Percentiles rank a stretch among this genome's conserved stretches.
phyloP scores from a whole-genome alignment of 2,329 filamentous ascomycete genomes.

The Ophiocordyceps unilateralis region DNA sequence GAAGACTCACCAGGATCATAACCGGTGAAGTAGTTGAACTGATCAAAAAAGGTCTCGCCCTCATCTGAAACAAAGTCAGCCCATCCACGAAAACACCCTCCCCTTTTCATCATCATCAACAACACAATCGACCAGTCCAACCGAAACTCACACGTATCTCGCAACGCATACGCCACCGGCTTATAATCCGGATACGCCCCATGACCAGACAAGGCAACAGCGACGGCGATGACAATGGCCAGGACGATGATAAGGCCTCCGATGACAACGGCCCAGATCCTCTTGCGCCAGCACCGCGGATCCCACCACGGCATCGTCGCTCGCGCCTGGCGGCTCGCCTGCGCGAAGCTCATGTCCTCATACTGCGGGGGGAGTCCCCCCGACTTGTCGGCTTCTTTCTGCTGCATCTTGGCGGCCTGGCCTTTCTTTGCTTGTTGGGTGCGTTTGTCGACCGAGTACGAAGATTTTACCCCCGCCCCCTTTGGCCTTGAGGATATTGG shows the following conservation, averaged over 20 bases:
- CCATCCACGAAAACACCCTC: background rate
- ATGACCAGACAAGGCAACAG: slow-evolving; percentile 20
- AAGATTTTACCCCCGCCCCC: no score
- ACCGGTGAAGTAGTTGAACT: slow-evolving; percentile 34
- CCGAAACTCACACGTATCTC: slow-evolving; percentile 27
- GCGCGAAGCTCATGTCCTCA: slow-evolving; percentile 11
- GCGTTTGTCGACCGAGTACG: no score
- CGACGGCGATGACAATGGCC: slow-evolving; percentile 23
- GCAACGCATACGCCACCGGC: slow-evolving; percentile 26
- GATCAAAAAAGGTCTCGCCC: slow-evolving; percentile 33
- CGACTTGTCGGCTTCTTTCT: slow-evolving; percentile 5
- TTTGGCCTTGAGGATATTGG: no score
- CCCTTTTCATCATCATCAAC: no score
- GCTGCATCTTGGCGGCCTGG: background rate
- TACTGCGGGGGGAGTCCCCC: slow-evolving; percentile 10
- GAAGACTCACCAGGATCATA: slow-evolving; percentile 27
- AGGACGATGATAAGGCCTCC: slow-evolving; percentile 28
- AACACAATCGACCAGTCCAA: no score
- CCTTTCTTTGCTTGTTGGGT: no score
- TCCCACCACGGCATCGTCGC: slow-evolving; percentile 24
- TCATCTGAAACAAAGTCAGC: slow-evolving; percentile 18
- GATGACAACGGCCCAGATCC: slow-evolving; percentile 26
- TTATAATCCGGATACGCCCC: slow-evolving; percentile 31
- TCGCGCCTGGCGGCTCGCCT: slow-evolving; percentile 5
- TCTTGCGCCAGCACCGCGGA: slow-evolving; percentile 34